phyloP scores from a whole-genome alignment of 2,329 filamentous ascomycete genomes.

The Nothophaeocryptopus gaeumannii region DNA sequence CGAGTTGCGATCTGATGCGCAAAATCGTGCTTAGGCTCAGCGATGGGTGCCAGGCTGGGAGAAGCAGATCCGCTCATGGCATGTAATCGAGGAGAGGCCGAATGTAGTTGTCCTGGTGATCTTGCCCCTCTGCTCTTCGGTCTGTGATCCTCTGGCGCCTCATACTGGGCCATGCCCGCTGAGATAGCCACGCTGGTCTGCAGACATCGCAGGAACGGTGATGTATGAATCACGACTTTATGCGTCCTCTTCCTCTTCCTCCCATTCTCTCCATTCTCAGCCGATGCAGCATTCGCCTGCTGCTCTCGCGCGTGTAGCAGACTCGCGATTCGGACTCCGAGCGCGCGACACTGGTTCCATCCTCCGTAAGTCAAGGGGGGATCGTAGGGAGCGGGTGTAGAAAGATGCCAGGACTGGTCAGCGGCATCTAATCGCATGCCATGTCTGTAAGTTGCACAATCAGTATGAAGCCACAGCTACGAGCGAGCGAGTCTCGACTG shows the following conservation, averaged over 20 bases:
- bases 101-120: constrained; percentile 31
- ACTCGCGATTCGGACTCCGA: constrained; percentile 79
- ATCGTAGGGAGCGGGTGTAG: constrained; percentile 91
- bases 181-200: constrained; percentile 88
- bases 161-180: constrained; percentile 73
- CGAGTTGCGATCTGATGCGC: constrained; percentile 37
- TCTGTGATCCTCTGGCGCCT: constrained; percentile 37
- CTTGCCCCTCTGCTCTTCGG: constrained; percentile 26
- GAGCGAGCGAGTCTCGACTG: constrained; percentile 4
- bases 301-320: constrained; percentile 57
- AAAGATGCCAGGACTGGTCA: constrained; percentile 91
- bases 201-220: constrained; percentile 89
- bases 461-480: constrained; percentile 4
- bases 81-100: constrained; percentile 33
- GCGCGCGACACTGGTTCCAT: constrained; percentile 79
- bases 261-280: constrained; percentile 14
- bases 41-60: constrained; percentile 33
- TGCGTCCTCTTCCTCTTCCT: constrained; percentile 55
- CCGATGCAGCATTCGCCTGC: constrained; percentile 38
- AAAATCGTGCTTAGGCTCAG: constrained; percentile 39
- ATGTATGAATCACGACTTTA: constrained; percentile 83
- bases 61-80: constrained; percentile 27
- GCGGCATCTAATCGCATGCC: constrained; percentile 91
- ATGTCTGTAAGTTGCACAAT: constrained; percentile 56
- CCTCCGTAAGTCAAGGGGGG: constrained; percentile 92